Evolutionary conservation across 2,329 filamentous ascomycete species (phyloP), one percentile per base, ranked within the genome.

Genomic region (Penicillium griseofulvum): DNA sequence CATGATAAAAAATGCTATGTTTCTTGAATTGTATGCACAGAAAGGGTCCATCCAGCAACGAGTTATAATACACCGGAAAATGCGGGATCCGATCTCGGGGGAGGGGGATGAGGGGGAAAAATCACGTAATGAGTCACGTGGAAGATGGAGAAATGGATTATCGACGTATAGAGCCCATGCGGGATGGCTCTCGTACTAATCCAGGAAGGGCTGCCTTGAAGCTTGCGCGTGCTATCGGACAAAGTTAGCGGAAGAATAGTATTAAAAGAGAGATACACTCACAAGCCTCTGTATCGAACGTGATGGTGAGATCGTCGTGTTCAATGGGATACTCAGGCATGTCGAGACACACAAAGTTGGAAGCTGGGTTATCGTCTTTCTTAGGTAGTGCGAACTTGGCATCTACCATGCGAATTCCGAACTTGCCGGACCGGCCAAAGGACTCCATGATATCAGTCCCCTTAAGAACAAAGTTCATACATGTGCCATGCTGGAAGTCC

Each of bases 271-370:
- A 17, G n/a, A 22, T 19, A 22, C 17, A 80, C 87, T 78, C 74
- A 91, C 89, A 88, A 67, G 82, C 78, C 70, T 90, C 88, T 43
- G 81, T 87, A 61, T 96, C 91, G 78, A 97, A 97, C 57, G 87
- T 75, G 66, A 97, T 87, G 11, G 87, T 83, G 63, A 97, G 90
- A 76, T 97, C 92, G 71, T 96, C 92, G 74, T 96, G 91, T 76
- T 96, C 92, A 48, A 90, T 90, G 1, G 91, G 90, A 72, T 95
- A 89, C 65, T 96, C 91, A 17, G 91, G 87, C 72, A 91, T 84
- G 72, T 96, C 92, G 55, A 96, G 75, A 70, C 90, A 94, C 37
- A 96, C 82, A 76, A 93, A 96, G 26, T 85, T 83, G 69, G 86
- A 83, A 58, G 87, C 71, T 4, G 76, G 75, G 48, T 81, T 76